These are phyloP conservation scores for Rosa hybrid DNA, from an alignment of 331 rosid species.

Conservation along the genomic window DNA sequence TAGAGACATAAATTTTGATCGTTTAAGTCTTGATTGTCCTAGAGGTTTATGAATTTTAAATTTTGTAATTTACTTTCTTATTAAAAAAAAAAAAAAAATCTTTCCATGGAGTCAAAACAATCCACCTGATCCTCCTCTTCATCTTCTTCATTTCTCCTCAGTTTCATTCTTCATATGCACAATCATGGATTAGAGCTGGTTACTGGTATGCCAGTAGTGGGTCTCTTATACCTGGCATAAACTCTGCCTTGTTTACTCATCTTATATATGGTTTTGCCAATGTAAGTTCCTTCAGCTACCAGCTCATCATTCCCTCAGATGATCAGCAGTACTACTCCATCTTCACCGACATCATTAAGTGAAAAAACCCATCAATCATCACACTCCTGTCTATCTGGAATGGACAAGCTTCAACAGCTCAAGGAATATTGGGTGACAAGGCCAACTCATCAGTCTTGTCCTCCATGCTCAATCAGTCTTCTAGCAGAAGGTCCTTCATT, in stretches of 20 bases:
- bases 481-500: constrained; percentile 32
- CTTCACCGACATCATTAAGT: constrained; percentile 30
- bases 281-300: constrained; percentile 29
- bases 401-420: constrained; percentile 14
- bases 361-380: constrained; percentile 31
- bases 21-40: too few relatives aligned
- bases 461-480: constrained; percentile 17
- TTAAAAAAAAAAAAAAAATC: too few relatives aligned
- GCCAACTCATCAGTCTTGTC: constrained; percentile 16
- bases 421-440: constrained; percentile 23
- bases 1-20: too few relatives aligned
- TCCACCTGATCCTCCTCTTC: constrained; percentile 2
- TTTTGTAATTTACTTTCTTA: too few relatives aligned
- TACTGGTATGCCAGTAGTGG: constrained; percentile 32
- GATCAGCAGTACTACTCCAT: constrained; percentile 18
- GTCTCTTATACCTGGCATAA: constrained; percentile 25
- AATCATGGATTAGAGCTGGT: constrained; percentile 41
- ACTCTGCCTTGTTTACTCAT: constrained; percentile 45
- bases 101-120: too few relatives aligned
- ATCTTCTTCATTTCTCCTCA: constrained; percentile 5
- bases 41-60: too few relatives aligned
- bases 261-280: constrained; percentile 34
- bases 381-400: constrained; percentile 39
- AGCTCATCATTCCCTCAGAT: constrained; percentile 29
- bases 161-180: constrained; percentile 1